Conservation (phyloP, 495 filamentous ascomycete species). For the Astrothelium subdiscretum region DNA sequence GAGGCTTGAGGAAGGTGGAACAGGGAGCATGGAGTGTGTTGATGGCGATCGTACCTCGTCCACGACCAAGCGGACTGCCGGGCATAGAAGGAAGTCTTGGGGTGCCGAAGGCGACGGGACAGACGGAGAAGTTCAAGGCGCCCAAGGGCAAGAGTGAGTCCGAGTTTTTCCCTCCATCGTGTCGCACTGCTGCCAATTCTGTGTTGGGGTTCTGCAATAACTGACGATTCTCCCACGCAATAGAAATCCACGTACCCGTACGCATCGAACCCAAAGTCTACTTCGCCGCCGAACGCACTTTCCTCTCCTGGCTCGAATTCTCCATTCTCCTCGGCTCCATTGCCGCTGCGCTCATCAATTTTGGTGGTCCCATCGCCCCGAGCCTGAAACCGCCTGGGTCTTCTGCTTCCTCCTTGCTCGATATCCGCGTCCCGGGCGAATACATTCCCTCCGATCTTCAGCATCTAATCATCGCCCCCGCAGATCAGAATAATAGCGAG, state of each 20-base stretch:
- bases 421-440: background rate
- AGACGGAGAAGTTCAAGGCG: constrained; percentile 61
- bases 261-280: constrained; percentile 96
- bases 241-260: constrained; percentile 80
- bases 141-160: constrained; percentile 71
- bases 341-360: constrained; percentile 85
- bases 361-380: constrained; percentile 48
- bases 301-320: constrained; percentile 95
- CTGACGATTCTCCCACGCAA: constrained; percentile 12
- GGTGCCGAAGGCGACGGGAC: constrained; percentile 31
- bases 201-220: too few species aligned
- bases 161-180: background rate
- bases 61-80: constrained; percentile 49
- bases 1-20: constrained; percentile 32
- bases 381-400: constrained; percentile 27
- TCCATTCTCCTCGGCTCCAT: constrained; percentile 88
- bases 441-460: background rate
- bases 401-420: background rate
- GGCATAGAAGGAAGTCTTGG: constrained; percentile 37
- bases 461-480: background rate
- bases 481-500: background rate
- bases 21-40: constrained; percentile 35
- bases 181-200: too few species aligned
- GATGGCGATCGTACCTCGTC: constrained; percentile 44
- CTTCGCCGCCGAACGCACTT: constrained; percentile 91